A percentile compares a stretch with the other conserved stretches of the same genome.
These are phyloP conservation scores for Cutaneotrichosporon sp. DNA, from an alignment of 1,284 basidiomycete species.

Conservation along the genomic window DNA sequence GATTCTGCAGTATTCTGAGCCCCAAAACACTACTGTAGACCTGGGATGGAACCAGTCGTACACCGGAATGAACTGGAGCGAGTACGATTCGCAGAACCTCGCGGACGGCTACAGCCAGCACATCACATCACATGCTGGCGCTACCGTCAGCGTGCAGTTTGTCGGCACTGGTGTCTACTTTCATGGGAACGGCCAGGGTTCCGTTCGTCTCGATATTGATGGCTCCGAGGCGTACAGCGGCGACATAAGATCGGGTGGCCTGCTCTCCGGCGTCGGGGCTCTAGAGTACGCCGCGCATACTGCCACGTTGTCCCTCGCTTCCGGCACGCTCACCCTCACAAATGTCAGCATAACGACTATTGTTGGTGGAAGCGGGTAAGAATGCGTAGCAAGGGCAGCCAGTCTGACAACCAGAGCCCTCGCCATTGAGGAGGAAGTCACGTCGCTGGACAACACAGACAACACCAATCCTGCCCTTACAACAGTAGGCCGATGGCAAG, in stretches of 20 bases:
- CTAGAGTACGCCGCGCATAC: not conserved
- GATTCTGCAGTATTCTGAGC: not conserved
- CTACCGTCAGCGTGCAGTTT: not conserved
- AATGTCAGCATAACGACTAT: not conserved
- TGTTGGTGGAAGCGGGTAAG: not conserved
- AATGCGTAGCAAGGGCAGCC: not conserved
- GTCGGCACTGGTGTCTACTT: constrained; percentile 4
- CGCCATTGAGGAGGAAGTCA: not conserved
- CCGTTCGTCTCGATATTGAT: not conserved
- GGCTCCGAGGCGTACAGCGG: not conserved
- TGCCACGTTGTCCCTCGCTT: not conserved
- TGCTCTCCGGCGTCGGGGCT: not conserved
- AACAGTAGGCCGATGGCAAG: not conserved
- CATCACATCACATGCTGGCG: not conserved
- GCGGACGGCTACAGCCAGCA: not conserved
- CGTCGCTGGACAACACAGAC: not conserved
- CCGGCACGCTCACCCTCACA: not conserved
- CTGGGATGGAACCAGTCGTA: constrained; percentile 6
- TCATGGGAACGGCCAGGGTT: not conserved
- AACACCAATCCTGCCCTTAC: not conserved
- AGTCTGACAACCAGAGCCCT: not conserved
- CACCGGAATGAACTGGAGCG: not conserved
- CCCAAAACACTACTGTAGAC: not conserved
- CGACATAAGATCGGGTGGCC: not conserved
- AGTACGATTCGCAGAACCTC: not conserved